A percentile compares a stretch with the other conserved stretches of the same genome.
phyloP scores from a whole-genome alignment of 1,139 yeast species.

The Candida albicans region DNA sequence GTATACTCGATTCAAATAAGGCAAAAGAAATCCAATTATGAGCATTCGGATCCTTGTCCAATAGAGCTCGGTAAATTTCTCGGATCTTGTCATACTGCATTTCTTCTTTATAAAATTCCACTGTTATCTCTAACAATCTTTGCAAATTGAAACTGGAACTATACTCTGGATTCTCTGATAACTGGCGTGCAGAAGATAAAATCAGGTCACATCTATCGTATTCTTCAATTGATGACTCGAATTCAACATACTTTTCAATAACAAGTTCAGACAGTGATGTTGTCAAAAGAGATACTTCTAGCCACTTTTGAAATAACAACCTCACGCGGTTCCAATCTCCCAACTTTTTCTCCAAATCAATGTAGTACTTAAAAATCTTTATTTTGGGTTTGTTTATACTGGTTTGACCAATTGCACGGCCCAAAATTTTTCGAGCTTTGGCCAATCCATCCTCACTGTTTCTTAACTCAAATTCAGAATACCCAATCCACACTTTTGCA shows the following conservation, averaged over 20 bases:
- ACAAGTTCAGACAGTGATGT: constrained; percentile 38
- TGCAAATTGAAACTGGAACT: constrained; percentile 18
- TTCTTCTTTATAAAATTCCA: constrained; percentile 62
- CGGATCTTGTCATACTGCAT: constrained; percentile 60
- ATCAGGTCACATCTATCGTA: constrained; percentile 64
- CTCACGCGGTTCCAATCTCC: constrained; percentile 83
- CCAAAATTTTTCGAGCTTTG: constrained; percentile 68
- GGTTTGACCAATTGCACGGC: constrained; percentile 65
- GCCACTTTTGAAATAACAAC: constrained; percentile 63
- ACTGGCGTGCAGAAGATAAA: constrained; percentile 48
- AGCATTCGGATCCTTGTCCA: constrained; percentile 35
- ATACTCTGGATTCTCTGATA: constrained; percentile 17
- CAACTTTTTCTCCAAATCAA: constrained; percentile 53
- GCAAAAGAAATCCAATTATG: constrained; percentile 69
- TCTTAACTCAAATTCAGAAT: constrained; percentile 74
- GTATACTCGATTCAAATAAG: constrained; percentile 68
- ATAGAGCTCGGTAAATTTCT: constrained; percentile 44
- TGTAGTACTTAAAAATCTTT: constrained; percentile 62
- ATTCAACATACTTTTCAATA: constrained; percentile 54
- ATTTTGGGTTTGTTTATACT: constrained; percentile 49
- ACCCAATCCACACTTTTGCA: constrained; percentile 72
- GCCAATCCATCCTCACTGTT: constrained; percentile 37
- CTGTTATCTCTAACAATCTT: constrained; percentile 47
- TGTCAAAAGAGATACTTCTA: constrained; percentile 46
- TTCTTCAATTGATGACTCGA: constrained; percentile 75